Evolutionary conservation across 2,329 filamentous ascomycete genomes (phyloP).

Genomic region (Pseudogymnoascus sp.): DNA sequence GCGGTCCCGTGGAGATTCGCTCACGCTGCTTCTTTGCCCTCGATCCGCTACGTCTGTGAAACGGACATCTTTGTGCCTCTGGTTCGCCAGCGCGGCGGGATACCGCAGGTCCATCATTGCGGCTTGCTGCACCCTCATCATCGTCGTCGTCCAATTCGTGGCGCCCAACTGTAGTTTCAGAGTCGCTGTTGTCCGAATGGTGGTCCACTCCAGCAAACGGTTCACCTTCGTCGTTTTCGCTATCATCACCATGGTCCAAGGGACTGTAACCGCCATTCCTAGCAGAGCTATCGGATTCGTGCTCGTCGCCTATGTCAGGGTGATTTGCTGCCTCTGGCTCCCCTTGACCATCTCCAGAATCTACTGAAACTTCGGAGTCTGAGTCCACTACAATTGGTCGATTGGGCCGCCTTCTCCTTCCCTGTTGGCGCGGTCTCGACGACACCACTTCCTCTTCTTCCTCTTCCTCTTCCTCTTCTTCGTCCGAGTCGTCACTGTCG

Average conservation of each 20-base stretch:
- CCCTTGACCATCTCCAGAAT: slow-evolving; percentile 25
- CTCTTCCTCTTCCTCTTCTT: slow-evolving; percentile 23
- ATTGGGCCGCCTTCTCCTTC: neutral
- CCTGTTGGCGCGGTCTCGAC: slow-evolving; percentile 9
- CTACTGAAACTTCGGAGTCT: slow-evolving; percentile 15
- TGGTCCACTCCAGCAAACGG: neutral
- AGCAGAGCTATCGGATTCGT: slow-evolving; percentile 4
- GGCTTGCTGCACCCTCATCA: slow-evolving; percentile 25
- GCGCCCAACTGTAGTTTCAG: slow-evolving; percentile 13
- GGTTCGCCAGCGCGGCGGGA: neutral
- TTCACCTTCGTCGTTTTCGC: slow-evolving; percentile 20
- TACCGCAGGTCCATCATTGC: slow-evolving; percentile 17
- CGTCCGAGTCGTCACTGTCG: slow-evolving; percentile 16
- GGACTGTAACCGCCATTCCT: slow-evolving; percentile 28
- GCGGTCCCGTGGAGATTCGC: neutral
- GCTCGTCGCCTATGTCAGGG: neutral
- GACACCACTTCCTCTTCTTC: slow-evolving; percentile 13
- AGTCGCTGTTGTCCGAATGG: slow-evolving; percentile 10
- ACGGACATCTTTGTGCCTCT: neutral
- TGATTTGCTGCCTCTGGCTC: slow-evolving; percentile 20
- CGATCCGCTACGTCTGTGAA: neutral
- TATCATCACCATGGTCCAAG: slow-evolving; percentile 27
- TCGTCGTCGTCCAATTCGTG: slow-evolving; percentile 17
- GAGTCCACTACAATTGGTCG: slow-evolving; percentile 4
- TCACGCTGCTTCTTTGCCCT: neutral